Evolutionary conservation across 768 basidiomycete species (phyloP).

Genomic region (Kwoniella europaea): DNA sequence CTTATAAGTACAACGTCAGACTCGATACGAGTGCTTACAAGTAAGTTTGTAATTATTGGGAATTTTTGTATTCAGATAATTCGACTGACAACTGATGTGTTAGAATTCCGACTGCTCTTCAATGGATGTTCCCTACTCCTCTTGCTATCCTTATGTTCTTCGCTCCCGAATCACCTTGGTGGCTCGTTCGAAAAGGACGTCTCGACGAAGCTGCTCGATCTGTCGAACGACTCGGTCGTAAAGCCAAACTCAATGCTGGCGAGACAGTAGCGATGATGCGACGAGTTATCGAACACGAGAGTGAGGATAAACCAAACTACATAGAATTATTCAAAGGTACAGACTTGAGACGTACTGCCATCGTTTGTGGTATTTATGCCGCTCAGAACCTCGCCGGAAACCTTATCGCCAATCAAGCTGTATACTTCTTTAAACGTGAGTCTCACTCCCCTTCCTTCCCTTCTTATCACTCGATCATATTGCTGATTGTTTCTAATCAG

Average conservation of each 20-base stretch:
- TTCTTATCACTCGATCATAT: not conserved
- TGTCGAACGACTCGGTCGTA: slow-evolving; percentile 37
- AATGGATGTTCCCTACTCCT: slow-evolving; percentile 54
- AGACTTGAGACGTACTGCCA: slow-evolving; percentile 46
- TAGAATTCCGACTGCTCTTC: slow-evolving; percentile 48
- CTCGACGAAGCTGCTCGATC: slow-evolving; percentile 41
- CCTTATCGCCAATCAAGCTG: slow-evolving; percentile 41
- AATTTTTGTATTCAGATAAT: not conserved
- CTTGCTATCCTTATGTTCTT: slow-evolving; percentile 47
- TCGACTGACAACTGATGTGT: not conserved
- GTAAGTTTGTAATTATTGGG: slow-evolving; percentile 27
- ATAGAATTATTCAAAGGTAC: slow-evolving; percentile 49
- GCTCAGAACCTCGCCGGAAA: slow-evolving; percentile 53
- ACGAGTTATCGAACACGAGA: slow-evolving; percentile 43
- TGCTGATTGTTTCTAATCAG: slow-evolving; percentile 10
- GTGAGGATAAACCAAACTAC: slow-evolving; percentile 28
- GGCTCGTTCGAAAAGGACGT: slow-evolving; percentile 52
- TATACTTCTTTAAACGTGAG: slow-evolving; percentile 49
- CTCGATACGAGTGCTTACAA: slow-evolving; percentile 13
- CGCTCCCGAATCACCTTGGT: slow-evolving; percentile 56
- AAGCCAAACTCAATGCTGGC: slow-evolving; percentile 23
- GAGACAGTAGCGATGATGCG: slow-evolving; percentile 55
- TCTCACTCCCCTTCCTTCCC: not conserved
- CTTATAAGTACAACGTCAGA: slow-evolving; percentile 38
- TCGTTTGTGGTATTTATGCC: slow-evolving; percentile 48